Evolutionary conservation across 75 land plant genomes (phyloP), one percentile per base, ranked within the genome.

Genomic region (Picea sitchensis): DNA sequence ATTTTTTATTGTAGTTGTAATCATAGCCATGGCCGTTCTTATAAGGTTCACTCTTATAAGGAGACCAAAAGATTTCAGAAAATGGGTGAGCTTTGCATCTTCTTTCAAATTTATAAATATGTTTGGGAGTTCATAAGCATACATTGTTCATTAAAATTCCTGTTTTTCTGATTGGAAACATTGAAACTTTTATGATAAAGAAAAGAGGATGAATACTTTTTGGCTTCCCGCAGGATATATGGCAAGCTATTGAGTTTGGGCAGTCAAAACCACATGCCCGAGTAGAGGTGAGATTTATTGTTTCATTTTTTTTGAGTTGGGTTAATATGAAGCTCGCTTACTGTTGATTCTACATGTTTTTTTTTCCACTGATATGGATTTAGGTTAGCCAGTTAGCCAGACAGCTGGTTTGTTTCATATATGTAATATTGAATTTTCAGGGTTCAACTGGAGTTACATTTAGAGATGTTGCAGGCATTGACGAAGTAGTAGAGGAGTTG

Each of bases 161-260:
- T 54, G 20, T 56, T 58, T 3, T 14, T 59, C 51, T 78, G 31
- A 71, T 78, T 78, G 79, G 17, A 18, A 61, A 65, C 5, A 4
- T 65, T 36, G 38, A 32, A 32, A 67, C 44, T 44, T 71, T 71
- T 21, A 34, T 26, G 63, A 61, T 76, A 58, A 21, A 61, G 34
- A 61, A 76, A 13, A 62, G 5, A 32, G 44, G 5, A 76, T 38
- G 14, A 36, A 2, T 30, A 13, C 13, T 9, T 14, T 12, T 75
- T 58, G 18, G 14, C 11, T 77, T 75, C 12, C 5, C 78, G 69
- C 86, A 95, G 98, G 97, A 96, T 88, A 83, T 96, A 23, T 96
- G 99, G 99, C 97, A 94, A 94, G 95, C 92, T 34, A 91, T 94
- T 85, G 97, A 91, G 60, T 96, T 96, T 90, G 91, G 92, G 38